Base-by-base conservation (phyloP, 2,329 filamentous ascomycete genomes). In the Botrytis medusae region DNA sequence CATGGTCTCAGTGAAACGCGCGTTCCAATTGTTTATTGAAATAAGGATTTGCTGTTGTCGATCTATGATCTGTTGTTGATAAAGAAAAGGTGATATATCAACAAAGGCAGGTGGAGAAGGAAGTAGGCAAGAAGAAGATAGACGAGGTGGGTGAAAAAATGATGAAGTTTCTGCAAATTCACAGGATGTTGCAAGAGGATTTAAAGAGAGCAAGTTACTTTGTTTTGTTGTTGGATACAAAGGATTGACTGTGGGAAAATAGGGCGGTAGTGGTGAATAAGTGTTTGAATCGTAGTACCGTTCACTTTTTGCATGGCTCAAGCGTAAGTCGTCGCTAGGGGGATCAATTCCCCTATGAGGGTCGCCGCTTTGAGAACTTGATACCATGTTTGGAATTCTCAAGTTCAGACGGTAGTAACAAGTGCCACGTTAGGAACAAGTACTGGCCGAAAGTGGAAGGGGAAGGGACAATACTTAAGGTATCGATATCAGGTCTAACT, bases 261-360 rank as follows among this genome's bases (percentile, higher is more conserved):
- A 34, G 10, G 62, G 18, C 8, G 61, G 42, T 57, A 18, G 54
- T 42, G 34, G 65, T 69, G 65, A 57, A 69, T 69, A 20, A 29
- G 2, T 12, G 14, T 25, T 25, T 59, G 65, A 29, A 46, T 44
- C 29, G n/a, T 40, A 10, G 2, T 29, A 7, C 37, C 22, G 16
- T 7, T 63, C n/a, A 32, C 25, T 29, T 69, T 32, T 34, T 42
- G 51, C 7, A 54, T 22, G 29, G 34, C 18, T 69, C 9, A 40
- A 69, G 51, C 65, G 54, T 14, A 40, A 57, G 37, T 51, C 18
- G 37, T 69, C 65, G 48, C 65, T 69, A 54, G 48, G n/a, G 65
- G 25, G 65, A 69, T 48, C 65, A 69, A 44, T 57, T 42, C 7
- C n/a, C 48, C 48, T 42, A 42, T 18, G 40, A 46, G 48, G 34